Conservation (phyloP, 2,329 filamentous ascomycete species). For the Gyromitra esculenta region DNA sequence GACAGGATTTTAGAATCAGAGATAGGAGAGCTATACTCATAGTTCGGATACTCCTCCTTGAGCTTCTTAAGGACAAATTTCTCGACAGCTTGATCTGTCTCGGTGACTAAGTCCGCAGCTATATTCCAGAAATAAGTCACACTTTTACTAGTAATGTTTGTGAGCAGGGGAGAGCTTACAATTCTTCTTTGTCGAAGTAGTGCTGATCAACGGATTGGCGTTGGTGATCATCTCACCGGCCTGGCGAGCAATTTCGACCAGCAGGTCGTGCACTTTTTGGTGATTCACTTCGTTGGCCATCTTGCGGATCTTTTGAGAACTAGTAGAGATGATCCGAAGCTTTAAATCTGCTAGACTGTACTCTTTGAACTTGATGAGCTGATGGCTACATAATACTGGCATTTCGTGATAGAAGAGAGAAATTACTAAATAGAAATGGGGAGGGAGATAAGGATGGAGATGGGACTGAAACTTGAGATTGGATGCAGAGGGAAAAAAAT, state of each 20-base stretch:
- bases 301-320: conserved; percentile 62
- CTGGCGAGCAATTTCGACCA: conserved; percentile 70
- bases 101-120: conserved; percentile 76
- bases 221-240: conserved; percentile 73
- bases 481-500: neutral
- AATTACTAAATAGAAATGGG: neutral
- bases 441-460: neutral
- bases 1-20: neutral
- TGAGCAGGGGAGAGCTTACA: conserved; percentile 63
- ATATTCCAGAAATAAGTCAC: conserved; percentile 49
- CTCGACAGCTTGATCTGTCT: conserved; percentile 74
- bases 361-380: conserved; percentile 24
- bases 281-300: conserved; percentile 65
- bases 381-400: conserved; percentile 20
- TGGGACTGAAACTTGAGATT: neutral
- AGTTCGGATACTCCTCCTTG: conserved; percentile 66
- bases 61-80: conserved; percentile 69
- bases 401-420: conserved; percentile 12
- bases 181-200: conserved; percentile 72
- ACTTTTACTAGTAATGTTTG: neutral
- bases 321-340: conserved; percentile 26
- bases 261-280: conserved; percentile 70
- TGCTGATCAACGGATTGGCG: conserved; percentile 65
- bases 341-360: conserved; percentile 24
- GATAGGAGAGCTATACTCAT: conserved; percentile 59